These are phyloP conservation scores for Microcyclospora tardicrescens DNA, from an alignment of 2,329 filamentous ascomycete species.

Conservation along the genomic window DNA sequence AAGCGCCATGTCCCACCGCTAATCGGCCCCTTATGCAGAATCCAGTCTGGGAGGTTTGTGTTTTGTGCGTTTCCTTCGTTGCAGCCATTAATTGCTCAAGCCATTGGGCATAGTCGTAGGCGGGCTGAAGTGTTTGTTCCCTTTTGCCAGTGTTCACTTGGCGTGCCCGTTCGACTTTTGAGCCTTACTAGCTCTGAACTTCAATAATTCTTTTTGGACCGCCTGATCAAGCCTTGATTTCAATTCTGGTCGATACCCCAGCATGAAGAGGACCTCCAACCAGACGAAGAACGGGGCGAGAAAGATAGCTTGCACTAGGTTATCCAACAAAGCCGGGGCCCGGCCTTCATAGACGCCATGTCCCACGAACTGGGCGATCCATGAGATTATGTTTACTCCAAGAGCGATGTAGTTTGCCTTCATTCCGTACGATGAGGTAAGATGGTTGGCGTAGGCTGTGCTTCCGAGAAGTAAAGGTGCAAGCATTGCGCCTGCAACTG, in stretches of 20 bases:
- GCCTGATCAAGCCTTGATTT: slow-evolving; percentile 66
- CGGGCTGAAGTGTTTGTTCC: too few relatives aligned
- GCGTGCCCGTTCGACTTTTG: too few relatives aligned
- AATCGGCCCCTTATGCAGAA: too few relatives aligned
- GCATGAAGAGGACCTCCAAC: slow-evolving; percentile 81
- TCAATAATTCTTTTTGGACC: slow-evolving; percentile 63
- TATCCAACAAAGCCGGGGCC: slow-evolving; percentile 80
- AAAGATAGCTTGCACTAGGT: slow-evolving; percentile 80
- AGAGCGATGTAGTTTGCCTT: slow-evolving; percentile 53
- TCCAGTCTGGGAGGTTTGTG: too few relatives aligned
- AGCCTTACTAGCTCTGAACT: slow-evolving; percentile 49
- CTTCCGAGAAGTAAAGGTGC: slow-evolving; percentile 63
- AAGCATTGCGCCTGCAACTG: slow-evolving; percentile 71
- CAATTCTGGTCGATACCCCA: slow-evolving; percentile 82
- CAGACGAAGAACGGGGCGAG: slow-evolving; percentile 94
- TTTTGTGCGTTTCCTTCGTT: too few relatives aligned
- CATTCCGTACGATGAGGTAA: slow-evolving; percentile 50
- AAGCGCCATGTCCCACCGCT: too few relatives aligned
- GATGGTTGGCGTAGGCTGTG: slow-evolving; percentile 63
- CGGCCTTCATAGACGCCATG: slow-evolving; percentile 82
- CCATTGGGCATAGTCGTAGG: too few relatives aligned
- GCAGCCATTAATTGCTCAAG: too few relatives aligned
- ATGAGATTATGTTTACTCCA: slow-evolving; percentile 57
- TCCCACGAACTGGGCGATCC: slow-evolving; percentile 83
- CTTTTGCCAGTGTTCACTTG: too few relatives aligned